phyloP scores from a whole-genome alignment of 495 filamentous ascomycete genomes.

The Penicillium roqueforti region DNA sequence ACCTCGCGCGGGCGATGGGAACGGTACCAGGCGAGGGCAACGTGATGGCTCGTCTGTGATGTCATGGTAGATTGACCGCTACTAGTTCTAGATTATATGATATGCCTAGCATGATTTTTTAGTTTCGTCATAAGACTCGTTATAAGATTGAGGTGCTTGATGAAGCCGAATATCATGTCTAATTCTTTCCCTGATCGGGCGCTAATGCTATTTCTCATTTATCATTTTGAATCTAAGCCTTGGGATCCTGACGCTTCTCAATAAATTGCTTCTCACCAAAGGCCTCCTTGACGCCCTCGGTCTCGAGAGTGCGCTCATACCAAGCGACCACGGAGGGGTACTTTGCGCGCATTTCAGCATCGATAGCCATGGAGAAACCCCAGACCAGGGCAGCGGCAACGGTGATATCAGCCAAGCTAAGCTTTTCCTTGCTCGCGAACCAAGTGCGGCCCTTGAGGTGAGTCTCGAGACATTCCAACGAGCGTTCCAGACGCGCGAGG shows the following conservation, averaged over 20 bases:
- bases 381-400: slow-evolving; percentile 38
- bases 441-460: slow-evolving; percentile 40
- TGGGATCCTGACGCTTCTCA: slow-evolving; percentile 34
- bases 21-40: slow-evolving; percentile 10
- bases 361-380: slow-evolving; percentile 41
- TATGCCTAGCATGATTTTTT: not conserved
- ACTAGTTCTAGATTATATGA: not conserved
- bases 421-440: slow-evolving; percentile 41
- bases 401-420: slow-evolving; percentile 54
- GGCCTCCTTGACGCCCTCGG: slow-evolving; percentile 47
- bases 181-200: not conserved
- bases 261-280: slow-evolving; percentile 44
- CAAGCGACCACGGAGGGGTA: slow-evolving; percentile 43
- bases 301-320: slow-evolving; percentile 37
- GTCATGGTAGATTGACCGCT: not conserved
- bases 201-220: not conserved
- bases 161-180: not conserved
- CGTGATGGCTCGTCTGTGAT: slow-evolving; percentile 21
- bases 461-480: slow-evolving; percentile 40
- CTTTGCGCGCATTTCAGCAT: slow-evolving; percentile 47
- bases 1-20: slow-evolving; percentile 30
- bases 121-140: not conserved
- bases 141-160: not conserved
- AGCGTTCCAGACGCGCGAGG: slow-evolving; percentile 28
- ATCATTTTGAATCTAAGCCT: slow-evolving; percentile 7